A percentile compares a stretch with the other conserved stretches of the same genome.
Conservation (phyloP, 257 asterid species). For the Solanum sejunctum region DNA sequence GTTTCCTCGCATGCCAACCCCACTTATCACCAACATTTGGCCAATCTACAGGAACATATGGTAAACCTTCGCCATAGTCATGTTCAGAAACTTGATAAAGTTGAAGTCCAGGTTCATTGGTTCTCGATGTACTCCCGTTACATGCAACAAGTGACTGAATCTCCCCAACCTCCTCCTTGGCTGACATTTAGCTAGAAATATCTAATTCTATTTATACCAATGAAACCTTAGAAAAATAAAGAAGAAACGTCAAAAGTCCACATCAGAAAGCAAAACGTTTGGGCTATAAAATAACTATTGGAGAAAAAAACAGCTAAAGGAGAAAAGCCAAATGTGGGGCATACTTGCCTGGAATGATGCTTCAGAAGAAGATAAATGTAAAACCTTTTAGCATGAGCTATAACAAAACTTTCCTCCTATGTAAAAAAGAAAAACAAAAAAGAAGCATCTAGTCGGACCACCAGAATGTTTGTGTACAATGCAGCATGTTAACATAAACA, state of each 20-base stretch:
- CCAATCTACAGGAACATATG: constrained; percentile 70
- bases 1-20: constrained; percentile 60
- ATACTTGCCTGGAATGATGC: too few species aligned
- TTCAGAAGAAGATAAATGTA: too few species aligned
- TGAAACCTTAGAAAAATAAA: not conserved
- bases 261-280: not conserved
- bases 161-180: constrained; percentile 29
- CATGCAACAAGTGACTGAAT: not conserved
- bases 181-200: not conserved
- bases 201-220: not conserved
- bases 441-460: too few species aligned
- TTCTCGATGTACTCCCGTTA: too few species aligned
- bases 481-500: too few species aligned
- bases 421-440: too few species aligned
- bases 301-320: not conserved
- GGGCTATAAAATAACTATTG: not conserved
- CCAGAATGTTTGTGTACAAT: too few species aligned
- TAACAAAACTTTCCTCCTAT: too few species aligned
- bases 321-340: not conserved
- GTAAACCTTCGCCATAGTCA: constrained; percentile 57
- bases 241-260: not conserved
- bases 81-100: constrained; percentile 12
- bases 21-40: constrained; percentile 76
- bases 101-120: too few species aligned
- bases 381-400: too few species aligned